A percentile compares a stretch with the other conserved stretches of the same genome.
Conservation (phyloP, 1,284 basidiomycete genomes). For the Sanghuangporus weigelae region DNA sequence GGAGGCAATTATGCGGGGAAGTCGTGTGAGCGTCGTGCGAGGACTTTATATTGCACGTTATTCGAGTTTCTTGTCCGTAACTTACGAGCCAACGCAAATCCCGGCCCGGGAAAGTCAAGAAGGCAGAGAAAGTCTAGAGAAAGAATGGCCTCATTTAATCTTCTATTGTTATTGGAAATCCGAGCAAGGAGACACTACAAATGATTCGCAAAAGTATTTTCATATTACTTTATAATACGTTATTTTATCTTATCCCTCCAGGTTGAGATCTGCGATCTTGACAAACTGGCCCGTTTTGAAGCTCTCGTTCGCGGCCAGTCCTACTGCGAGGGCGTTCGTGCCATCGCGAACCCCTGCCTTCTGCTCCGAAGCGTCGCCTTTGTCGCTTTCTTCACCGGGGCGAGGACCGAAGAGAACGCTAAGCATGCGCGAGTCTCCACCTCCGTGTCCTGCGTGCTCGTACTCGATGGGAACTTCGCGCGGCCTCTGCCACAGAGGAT, state of each 20-base stretch:
- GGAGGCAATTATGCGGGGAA: background rate
- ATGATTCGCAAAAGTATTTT: background rate
- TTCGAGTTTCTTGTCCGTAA: background rate
- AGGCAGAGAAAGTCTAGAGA: no score
- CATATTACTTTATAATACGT: background rate
- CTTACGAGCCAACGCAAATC: background rate
- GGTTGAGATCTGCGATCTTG: slow-evolving; percentile 20
- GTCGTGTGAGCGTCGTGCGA: no score
- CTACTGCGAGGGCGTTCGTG: slow-evolving; percentile 46
- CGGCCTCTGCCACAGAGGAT: slow-evolving; percentile 41
- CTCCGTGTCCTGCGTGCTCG: slow-evolving; percentile 45
- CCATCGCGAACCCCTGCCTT: slow-evolving; percentile 46
- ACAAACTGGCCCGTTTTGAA: slow-evolving; percentile 30
- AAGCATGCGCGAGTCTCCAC: slow-evolving; percentile 47
- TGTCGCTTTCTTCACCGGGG: slow-evolving; percentile 33
- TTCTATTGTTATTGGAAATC: background rate
- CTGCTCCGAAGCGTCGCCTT: slow-evolving; percentile 41
- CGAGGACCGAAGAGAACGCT: slow-evolving; percentile 44
- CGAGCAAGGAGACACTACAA: background rate
- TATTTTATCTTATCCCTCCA: background rate
- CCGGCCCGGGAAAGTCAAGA: no score
- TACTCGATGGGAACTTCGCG: slow-evolving; percentile 38
- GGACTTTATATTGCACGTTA: background rate
- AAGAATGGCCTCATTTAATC: no score
- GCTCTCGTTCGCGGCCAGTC: slow-evolving; percentile 47